These are phyloP conservation scores for Diaporthe citriasiana DNA, from an alignment of 2,329 filamentous ascomycete genomes.

Conservation along the genomic window DNA sequence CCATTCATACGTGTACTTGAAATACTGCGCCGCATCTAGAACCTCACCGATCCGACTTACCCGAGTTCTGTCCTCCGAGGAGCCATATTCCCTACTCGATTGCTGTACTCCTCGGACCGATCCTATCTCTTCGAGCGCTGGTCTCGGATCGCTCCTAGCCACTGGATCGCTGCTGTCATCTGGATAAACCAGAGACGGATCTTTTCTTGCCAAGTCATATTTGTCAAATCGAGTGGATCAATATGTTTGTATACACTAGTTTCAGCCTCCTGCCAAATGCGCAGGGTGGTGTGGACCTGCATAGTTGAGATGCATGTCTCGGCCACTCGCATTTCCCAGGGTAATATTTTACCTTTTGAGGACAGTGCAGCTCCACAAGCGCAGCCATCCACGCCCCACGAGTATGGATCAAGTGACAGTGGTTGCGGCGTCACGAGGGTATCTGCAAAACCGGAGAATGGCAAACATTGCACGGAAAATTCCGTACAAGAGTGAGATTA, in stretches of 20 bases:
- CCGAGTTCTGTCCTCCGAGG: not conserved
- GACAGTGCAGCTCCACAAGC: not conserved
- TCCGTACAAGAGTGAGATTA: not conserved
- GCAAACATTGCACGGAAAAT: not conserved
- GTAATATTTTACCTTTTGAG: slow-evolving; percentile 2
- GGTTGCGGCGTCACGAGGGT: not conserved
- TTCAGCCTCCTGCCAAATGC: slow-evolving; percentile 1
- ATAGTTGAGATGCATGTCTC: slow-evolving; percentile 2
- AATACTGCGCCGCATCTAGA: not conserved
- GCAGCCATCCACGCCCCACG: slow-evolving; percentile 6
- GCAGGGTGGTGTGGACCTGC: not conserved
- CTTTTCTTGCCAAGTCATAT: not conserved
- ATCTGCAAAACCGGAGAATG: not conserved
- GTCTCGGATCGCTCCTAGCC: not conserved
- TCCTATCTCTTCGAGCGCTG: not conserved
- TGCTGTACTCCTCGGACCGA: not conserved
- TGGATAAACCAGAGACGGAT: not conserved
- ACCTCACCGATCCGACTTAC: not conserved
- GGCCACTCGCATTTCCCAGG: not conserved
- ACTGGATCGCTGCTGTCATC: not conserved
- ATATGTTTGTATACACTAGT: not conserved
- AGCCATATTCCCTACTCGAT: not conserved
- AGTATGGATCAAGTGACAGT: not conserved
- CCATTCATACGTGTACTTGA: not conserved
- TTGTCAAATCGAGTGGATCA: not conserved